These are phyloP conservation scores for Pseudonectria buxi DNA, from an alignment of 2,329 filamentous ascomycete species.

Conservation along the genomic window DNA sequence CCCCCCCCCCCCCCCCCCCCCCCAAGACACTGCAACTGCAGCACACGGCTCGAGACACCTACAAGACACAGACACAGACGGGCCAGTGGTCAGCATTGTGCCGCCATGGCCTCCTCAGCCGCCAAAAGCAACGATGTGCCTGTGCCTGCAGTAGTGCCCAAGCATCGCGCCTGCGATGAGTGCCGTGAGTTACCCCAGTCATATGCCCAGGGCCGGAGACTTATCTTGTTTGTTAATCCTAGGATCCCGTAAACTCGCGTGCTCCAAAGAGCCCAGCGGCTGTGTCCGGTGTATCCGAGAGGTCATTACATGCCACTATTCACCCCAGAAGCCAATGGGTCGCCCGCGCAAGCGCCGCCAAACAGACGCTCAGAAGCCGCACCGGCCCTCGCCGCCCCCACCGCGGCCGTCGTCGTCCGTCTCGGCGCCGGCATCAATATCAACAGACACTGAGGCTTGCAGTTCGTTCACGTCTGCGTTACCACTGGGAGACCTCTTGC, in stretches of 20 bases:
- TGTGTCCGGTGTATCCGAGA: constrained; percentile 54
- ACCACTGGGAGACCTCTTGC: too few species aligned
- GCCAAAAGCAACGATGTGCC: not conserved
- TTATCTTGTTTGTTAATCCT: constrained; percentile 16
- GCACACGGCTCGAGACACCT: too few species aligned
- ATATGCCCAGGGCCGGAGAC: constrained; percentile 14
- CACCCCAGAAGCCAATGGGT: constrained; percentile 60
- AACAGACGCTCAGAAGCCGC: constrained; percentile 27
- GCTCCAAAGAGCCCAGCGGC: constrained; percentile 54
- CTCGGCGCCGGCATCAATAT: too few species aligned
- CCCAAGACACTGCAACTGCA: too few species aligned
- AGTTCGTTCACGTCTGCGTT: too few species aligned
- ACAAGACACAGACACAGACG: too few species aligned
- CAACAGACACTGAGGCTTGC: too few species aligned
- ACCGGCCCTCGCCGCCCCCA: constrained; percentile 1
- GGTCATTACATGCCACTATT: constrained; percentile 53
- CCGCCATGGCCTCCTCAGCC: too few species aligned
- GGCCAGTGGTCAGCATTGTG: too few species aligned
- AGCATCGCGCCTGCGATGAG: constrained; percentile 59
- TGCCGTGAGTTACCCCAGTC: constrained; percentile 46
- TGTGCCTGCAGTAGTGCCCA: constrained; percentile 27
- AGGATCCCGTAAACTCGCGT: constrained; percentile 60
- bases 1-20: too few species aligned
- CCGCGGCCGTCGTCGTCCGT: too few species aligned
- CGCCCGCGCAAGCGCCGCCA: constrained; percentile 52